A percentile compares a stretch with the other conserved stretches of the same genome.
Evolutionary conservation across 164 flowering plant species (phyloP).

Genomic region (Cinnamomum micranthum): DNA sequence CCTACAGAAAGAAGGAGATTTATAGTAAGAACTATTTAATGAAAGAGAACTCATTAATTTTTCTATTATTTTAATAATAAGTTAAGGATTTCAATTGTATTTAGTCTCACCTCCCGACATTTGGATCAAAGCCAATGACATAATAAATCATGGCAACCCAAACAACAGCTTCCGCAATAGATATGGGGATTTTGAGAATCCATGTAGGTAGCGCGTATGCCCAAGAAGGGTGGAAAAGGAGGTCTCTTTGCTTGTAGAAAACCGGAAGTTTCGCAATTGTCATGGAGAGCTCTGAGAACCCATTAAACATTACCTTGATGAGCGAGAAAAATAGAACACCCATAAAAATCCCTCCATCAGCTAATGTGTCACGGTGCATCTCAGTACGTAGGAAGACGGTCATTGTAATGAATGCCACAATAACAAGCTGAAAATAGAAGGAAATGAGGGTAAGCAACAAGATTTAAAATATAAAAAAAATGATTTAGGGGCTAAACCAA

Average conservation of each 20-base stretch:
- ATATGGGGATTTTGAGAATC: slow-evolving; percentile 16
- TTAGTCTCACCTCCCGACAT: slow-evolving; percentile 23
- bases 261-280: slow-evolving; percentile 46
- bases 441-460: neutral
- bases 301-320: slow-evolving; percentile 29
- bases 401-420: slow-evolving; percentile 27
- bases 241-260: slow-evolving; percentile 61
- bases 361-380: slow-evolving; percentile 21
- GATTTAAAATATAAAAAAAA: too few relatives aligned
- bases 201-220: slow-evolving; percentile 17
- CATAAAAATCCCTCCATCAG: slow-evolving; percentile 35
- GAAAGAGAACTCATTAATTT: too few relatives aligned
- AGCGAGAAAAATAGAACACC: slow-evolving; percentile 42
- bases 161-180: slow-evolving; percentile 9
- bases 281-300: slow-evolving; percentile 40
- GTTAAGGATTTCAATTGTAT: neutral
- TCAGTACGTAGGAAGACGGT: slow-evolving; percentile 24
- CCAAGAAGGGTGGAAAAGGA: slow-evolving; percentile 44
- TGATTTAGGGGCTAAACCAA: neutral
- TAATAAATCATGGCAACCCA: slow-evolving; percentile 15
- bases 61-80: too few relatives aligned
- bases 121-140: slow-evolving; percentile 30
- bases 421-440: slow-evolving; percentile 21
- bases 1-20: slow-evolving; percentile 4
- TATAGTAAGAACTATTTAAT: neutral